Evolutionary conservation across 2,329 filamentous ascomycete genomes (phyloP).

Genomic region (Cadophora sp.): DNA sequence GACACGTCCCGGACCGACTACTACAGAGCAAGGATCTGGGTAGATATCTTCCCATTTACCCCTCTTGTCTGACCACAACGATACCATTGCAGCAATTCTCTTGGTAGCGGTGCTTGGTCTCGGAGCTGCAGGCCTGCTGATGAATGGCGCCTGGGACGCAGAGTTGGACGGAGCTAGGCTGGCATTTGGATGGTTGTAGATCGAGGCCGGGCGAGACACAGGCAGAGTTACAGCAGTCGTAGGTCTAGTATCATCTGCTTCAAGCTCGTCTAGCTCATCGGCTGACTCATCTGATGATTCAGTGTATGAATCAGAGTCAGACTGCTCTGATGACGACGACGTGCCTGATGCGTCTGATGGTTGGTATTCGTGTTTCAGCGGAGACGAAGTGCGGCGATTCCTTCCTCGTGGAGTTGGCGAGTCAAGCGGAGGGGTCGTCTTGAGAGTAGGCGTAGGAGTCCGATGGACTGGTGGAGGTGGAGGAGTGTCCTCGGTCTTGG

Average conservation of each 20-base stretch:
- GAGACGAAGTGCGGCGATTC: slow-evolving; percentile 83
- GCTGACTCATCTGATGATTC: slow-evolving; percentile 56
- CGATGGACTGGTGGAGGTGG: slow-evolving; percentile 42
- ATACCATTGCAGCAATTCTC: slow-evolving; percentile 60
- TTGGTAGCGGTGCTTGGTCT: slow-evolving; percentile 27
- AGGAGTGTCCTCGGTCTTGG: slow-evolving; percentile 37
- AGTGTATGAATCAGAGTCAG: slow-evolving; percentile 54
- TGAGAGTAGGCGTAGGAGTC: slow-evolving; percentile 51
- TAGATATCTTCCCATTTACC: slow-evolving; percentile 66
- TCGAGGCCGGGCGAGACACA: slow-evolving; percentile 34
- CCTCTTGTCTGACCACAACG: slow-evolving; percentile 66
- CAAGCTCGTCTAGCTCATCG: slow-evolving; percentile 57
- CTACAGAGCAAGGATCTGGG: slow-evolving; percentile 58
- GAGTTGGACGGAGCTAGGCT: slow-evolving; percentile 83
- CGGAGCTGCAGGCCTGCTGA: slow-evolving; percentile 47
- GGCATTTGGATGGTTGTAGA: slow-evolving; percentile 37
- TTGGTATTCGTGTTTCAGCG: slow-evolving; percentile 95
- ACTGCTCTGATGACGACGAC: slow-evolving; percentile 64
- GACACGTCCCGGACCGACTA: slow-evolving; percentile 64
- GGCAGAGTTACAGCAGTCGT: slow-evolving; percentile 41
- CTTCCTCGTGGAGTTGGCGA: slow-evolving; percentile 35
- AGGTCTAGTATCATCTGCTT: slow-evolving; percentile 35
- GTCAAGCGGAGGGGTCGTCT: slow-evolving; percentile 41
- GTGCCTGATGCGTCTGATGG: slow-evolving; percentile 76
- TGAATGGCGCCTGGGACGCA: slow-evolving; percentile 76